Base-by-base conservation (phyloP, 1,284 basidiomycete species). In the Ceratobasidium sp. region DNA sequence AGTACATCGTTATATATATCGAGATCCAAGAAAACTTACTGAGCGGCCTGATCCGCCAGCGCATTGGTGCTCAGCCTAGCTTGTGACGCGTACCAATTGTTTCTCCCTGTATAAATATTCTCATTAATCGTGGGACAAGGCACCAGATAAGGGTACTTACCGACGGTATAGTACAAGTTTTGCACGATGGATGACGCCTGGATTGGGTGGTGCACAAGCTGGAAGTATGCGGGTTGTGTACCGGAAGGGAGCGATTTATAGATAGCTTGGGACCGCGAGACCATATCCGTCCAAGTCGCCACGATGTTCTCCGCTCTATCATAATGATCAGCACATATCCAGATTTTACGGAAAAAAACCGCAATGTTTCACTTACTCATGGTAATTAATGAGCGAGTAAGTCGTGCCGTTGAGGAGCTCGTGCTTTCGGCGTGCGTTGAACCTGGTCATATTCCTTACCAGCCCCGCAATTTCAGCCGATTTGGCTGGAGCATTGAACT, bases 151-250 rank as follows among this genome's bases (percentile, higher is more conserved):
- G 46, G 39, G 6, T n/a, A 73, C 72, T 39, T 15, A 53, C 90
- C 90, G 51, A 90, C 90, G 49, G 87, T 84, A 61, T 92, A 87
- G 82, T 90, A 88, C 86, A 93, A 88, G 67, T 87, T 87, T 10
- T 87, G 88, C 10, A 93, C 83, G 76, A 90, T 92, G 33, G 86
- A 85, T 79, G 89, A 90, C 1, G 91, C 91, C 69, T 88, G 84
- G 10, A 93, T 87, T 1, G 91, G 89, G 80, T 92, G 91, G 26
- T 91, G 90, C 0, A 94, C 88, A 26, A 92, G 86, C 83, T 94
- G 87, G 87, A 91, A 93, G 86, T 90, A 94, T 0, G 92, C 88
- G 0, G 91, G 86, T 81, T 91, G 86, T 79, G 85, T 86, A 2
- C 80, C 84, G 1, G 84, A 80, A 0, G 89, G 83, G 0, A 93